phyloP scores from a whole-genome alignment of 768 basidiomycete genomes.

The Macrolepiota dolichaula region DNA sequence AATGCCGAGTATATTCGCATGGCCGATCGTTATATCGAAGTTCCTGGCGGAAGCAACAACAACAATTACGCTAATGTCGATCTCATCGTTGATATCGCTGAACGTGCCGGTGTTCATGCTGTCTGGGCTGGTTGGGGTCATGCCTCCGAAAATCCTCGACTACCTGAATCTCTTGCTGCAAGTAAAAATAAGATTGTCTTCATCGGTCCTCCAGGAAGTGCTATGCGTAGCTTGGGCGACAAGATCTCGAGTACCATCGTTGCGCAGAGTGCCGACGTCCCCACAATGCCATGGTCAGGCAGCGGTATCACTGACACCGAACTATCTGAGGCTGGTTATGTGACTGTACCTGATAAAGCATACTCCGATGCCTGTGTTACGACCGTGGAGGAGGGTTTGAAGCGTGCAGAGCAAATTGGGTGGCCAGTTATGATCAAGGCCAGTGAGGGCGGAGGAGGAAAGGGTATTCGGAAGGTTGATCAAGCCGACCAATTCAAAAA shows the following conservation, averaged over 20 bases:
- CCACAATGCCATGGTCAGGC: slow-evolving; percentile 99
- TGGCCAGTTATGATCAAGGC: slow-evolving; percentile 99
- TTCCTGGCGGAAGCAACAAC: slow-evolving; percentile 97
- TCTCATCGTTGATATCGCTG: slow-evolving; percentile 96
- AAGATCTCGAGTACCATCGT: slow-evolving; percentile 99
- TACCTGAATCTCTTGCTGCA: slow-evolving; percentile 90
- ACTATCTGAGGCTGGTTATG: slow-evolving; percentile 83
- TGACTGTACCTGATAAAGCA: slow-evolving; percentile 89
- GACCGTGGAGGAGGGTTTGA: slow-evolving; percentile 82
- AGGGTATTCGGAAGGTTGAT: slow-evolving; percentile 97
- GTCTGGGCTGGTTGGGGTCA: slow-evolving; percentile 99
- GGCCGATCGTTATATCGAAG: slow-evolving; percentile 99
- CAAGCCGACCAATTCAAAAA: slow-evolving; percentile 86
- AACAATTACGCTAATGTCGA: slow-evolving; percentile 99
- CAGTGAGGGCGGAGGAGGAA: slow-evolving; percentile 97
- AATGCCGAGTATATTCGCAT: slow-evolving; percentile 99
- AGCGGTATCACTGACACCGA: slow-evolving; percentile 87
- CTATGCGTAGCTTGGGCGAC: slow-evolving; percentile 98
- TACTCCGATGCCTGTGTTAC: slow-evolving; percentile 88
- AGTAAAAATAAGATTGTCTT: slow-evolving; percentile 97
- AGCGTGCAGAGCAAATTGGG: slow-evolving; percentile 82
- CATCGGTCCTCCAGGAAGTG: slow-evolving; percentile 97
- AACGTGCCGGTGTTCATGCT: slow-evolving; percentile 95
- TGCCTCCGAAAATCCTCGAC: slow-evolving; percentile 95
- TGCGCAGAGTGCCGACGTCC: slow-evolving; percentile 93